Base-by-base conservation (phyloP, 768 basidiomycete species). In the Clavulina sp. region DNA sequence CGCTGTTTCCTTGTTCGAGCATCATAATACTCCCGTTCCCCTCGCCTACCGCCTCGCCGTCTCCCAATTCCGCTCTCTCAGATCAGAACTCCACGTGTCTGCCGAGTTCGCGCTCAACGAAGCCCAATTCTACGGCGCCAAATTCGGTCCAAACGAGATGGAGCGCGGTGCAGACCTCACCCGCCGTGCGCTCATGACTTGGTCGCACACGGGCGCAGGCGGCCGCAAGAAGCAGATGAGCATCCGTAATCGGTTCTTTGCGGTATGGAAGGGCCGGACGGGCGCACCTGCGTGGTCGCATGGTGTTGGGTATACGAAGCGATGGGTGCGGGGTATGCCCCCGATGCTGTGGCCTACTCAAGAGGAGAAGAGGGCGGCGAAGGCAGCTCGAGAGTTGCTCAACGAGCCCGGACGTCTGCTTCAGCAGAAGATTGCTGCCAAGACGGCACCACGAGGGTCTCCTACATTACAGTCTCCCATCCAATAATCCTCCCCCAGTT, bases 51-150 rank as follows among this genome's bases (percentile, higher is more conserved):
- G 73, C 2, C 67, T 70, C 7, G 81, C 87, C 28, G 72, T 91
- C 6, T 72, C 78, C 4, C 87, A 97, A 64, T 99, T 91, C 67
- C 83, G 86, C 43, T 70, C 86, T 16, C 73, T 99, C 36, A 80
- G 91, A 34, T 80, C 88, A 32, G 82, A 86, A 64, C 80, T 84
- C 59, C 76, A 88, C 59, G 73, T 88, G 47, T 74, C 85, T 2
- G 78, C 77, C 34, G 69, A 72, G 2, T 76, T 86, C 49, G 92
- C 93, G 19, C 74, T 72, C 18, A 68, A 79, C 59, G 89, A 97
- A 66, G 89, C 91, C 13, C 72, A 81, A 58, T 65, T 75, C 5
- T 73, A 82, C 60, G 91, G 91, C 36, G 77, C 76, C 16, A 61
- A 66, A 32, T 85, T 84, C 60, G 68, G 63, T 2, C 69, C 70